Evolutionary conservation across 257 asterid genomes (phyloP).

Genomic region (Catharanthus roseus): DNA sequence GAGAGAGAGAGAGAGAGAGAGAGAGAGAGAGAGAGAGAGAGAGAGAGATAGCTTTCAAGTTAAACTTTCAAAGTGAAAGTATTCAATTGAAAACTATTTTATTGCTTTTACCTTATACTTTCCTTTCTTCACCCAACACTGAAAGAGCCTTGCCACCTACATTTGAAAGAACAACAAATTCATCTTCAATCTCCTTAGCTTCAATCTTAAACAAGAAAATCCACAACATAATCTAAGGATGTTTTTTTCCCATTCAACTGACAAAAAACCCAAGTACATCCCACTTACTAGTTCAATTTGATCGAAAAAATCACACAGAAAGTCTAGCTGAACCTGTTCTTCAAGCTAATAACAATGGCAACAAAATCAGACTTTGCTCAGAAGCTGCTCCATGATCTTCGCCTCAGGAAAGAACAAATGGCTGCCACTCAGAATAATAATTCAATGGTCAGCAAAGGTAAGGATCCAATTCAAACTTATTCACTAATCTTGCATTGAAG

Average conservation of each 20-base stretch:
- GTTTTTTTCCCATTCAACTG: slow-evolving; percentile 19
- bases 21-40: not conserved
- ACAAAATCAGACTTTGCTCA: slow-evolving; percentile 73
- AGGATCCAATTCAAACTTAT: not conserved
- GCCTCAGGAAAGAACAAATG: slow-evolving; percentile 60
- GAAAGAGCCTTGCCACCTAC: slow-evolving; percentile 33
- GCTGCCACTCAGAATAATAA: slow-evolving; percentile 41
- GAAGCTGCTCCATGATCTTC: slow-evolving; percentile 82
- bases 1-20: not conserved
- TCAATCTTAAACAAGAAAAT: slow-evolving; percentile 19
- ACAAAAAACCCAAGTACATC: not conserved
- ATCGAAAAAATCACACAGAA: not conserved
- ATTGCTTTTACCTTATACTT: slow-evolving; percentile 6
- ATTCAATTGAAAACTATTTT: slow-evolving; percentile 9
- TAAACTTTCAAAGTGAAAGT: slow-evolving; percentile 29
- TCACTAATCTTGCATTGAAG: too few species aligned
- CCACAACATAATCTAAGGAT: slow-evolving; percentile 29
- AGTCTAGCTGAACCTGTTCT: not conserved
- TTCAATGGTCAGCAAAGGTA: slow-evolving; percentile 58
- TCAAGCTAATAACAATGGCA: slow-evolving; percentile 29
- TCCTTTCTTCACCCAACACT: slow-evolving; percentile 28
- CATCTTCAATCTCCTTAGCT: slow-evolving; percentile 9
- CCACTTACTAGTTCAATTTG: slow-evolving; percentile 5
- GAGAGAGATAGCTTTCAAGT: slow-evolving; percentile 30
- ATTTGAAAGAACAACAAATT: slow-evolving; percentile 20